Evolutionary conservation across 2,329 filamentous ascomycete genomes (phyloP), one percentile per base, ranked within the genome.

Genomic region (Calycina herbarum): DNA sequence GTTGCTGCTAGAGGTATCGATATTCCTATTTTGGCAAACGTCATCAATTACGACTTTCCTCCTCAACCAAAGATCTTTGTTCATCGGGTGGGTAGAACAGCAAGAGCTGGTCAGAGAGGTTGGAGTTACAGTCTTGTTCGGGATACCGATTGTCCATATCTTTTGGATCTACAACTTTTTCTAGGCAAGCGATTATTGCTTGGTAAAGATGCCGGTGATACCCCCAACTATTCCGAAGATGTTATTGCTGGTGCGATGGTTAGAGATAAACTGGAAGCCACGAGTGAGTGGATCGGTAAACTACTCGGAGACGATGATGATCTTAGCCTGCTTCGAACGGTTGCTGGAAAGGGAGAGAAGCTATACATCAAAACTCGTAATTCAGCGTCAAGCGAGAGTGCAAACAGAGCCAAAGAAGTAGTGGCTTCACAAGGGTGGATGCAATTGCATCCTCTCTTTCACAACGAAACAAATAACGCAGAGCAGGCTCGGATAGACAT

Each of bases 31-130:
- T 84, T 99, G 42, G 94, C 93, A 64, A 98, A 99, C 76, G 95
- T 99, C 66, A 94, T 99, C 82, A 98, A 99, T 82, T 99, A 96
- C 78, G 94, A 98, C 75, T 99, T 99, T 70, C 94, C 95, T 2
- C 91, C 94, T 1, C 95, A 98, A 74, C 93, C 95, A 24, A 99
- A 99, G 79, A 89, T 99, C 54, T 99, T 96, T 73, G 91, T 99
- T 33, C 95, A 99, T 78, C 89, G 95, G 76, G 95, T 99, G 58
- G 95, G 95, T 73, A 89, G 95, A 79, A 99, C 96, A 31, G 96
- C 95, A 51, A 88, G 95, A 85, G 96, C 96, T 57, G 95, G 94
- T 15, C 89, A 93, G 73, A 88, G 90, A 70, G 95, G 95, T 68
- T 98, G 95, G 95, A 91, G 90, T 79, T 99, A 97, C 79, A 97